A percentile compares a stretch with the other conserved stretches of the same genome.
These are phyloP conservation scores for Metarhizium humberi DNA, from an alignment of 2,329 filamentous ascomycete species.

Conservation along the genomic window DNA sequence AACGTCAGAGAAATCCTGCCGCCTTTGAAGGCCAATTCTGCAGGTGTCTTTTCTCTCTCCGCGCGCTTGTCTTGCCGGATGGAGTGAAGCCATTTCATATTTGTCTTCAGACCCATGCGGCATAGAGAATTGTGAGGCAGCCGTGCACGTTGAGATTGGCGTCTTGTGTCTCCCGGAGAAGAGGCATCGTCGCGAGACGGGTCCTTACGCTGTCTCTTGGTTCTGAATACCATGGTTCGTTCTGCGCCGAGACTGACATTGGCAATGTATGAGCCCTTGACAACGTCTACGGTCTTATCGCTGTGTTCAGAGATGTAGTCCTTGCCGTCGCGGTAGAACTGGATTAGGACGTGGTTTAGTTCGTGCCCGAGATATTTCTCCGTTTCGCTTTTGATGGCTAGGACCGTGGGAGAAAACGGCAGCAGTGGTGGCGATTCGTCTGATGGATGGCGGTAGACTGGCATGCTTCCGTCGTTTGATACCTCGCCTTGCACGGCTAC, in stretches of 20 bases:
- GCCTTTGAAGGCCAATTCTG: conserved; percentile 64
- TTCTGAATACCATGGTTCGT: conserved; percentile 80
- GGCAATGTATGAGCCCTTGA: conserved; percentile 70
- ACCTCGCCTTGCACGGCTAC: conserved; percentile 80
- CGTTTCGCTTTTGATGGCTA: conserved; percentile 56
- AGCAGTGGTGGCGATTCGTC: conserved; percentile 76
- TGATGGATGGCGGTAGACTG: conserved; percentile 89
- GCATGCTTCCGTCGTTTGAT: conserved; percentile 60
- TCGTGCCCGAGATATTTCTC: conserved; percentile 67
- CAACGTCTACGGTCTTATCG: conserved; percentile 92
- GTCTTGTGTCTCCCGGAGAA: conserved; percentile 22
- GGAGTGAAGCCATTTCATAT: conserved; percentile 82
- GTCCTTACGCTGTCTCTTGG: conserved; percentile 54
- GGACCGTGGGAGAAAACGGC: conserved; percentile 66
- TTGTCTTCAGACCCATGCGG: conserved; percentile 70
- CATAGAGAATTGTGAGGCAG: conserved; percentile 88
- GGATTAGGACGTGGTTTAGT: conserved; percentile 87
- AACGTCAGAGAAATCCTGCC: conserved; percentile 90
- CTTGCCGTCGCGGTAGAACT: conserved; percentile 78
- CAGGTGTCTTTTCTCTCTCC: conserved; percentile 52
- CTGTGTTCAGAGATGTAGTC: conserved; percentile 96
- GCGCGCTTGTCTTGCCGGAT: conserved; percentile 80
- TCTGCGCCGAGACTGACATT: conserved; percentile 92
- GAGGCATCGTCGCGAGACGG: background rate
- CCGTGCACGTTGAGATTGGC: conserved; percentile 56